A percentile compares a stretch with the other conserved stretches of the same genome.
These are phyloP conservation scores for Blastocystis sp. DNA, from an alignment of 352 stramenopile genomes.

Conservation along the genomic window DNA sequence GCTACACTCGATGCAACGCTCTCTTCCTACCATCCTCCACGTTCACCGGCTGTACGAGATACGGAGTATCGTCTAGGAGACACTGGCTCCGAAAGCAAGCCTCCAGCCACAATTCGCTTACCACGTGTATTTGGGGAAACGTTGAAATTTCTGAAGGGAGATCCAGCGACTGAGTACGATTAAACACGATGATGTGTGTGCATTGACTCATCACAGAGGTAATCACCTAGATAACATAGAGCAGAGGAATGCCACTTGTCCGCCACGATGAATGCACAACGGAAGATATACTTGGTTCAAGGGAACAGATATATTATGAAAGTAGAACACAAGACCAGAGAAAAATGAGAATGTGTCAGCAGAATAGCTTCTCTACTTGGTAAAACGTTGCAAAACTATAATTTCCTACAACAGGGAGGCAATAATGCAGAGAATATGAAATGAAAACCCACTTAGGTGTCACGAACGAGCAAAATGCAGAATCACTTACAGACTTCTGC, in stretches of 20 bases:
- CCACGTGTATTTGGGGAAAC: constrained; percentile 47
- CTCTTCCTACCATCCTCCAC: not conserved
- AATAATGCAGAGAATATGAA: constrained; percentile 29
- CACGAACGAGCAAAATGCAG: constrained; percentile 33
- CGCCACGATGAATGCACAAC: constrained; percentile 52
- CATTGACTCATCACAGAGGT: constrained; percentile 57
- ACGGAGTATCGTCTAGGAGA: not conserved
- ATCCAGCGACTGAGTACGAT: not conserved
- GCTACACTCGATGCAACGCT: not conserved
- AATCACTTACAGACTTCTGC: constrained; percentile 19
- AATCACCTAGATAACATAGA: not conserved
- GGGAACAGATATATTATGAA: constrained; percentile 30
- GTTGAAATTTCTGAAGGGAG: constrained; percentile 3
- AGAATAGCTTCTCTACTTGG: constrained; percentile 37
- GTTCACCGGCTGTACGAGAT: not conserved
- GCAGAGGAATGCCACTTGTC: not conserved
- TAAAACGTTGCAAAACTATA: not conserved
- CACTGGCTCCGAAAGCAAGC: not conserved
- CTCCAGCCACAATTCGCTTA: constrained; percentile 30
- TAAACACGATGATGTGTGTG: constrained; percentile 51
- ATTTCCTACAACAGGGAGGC: constrained; percentile 20
- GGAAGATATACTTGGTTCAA: constrained; percentile 56
- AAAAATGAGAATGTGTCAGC: constrained; percentile 34
- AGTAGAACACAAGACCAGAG: constrained; percentile 50
- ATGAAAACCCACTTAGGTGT: constrained; percentile 58